phyloP scores from a whole-genome alignment of 1,284 basidiomycete genomes.

The Trametes versicolor region DNA sequence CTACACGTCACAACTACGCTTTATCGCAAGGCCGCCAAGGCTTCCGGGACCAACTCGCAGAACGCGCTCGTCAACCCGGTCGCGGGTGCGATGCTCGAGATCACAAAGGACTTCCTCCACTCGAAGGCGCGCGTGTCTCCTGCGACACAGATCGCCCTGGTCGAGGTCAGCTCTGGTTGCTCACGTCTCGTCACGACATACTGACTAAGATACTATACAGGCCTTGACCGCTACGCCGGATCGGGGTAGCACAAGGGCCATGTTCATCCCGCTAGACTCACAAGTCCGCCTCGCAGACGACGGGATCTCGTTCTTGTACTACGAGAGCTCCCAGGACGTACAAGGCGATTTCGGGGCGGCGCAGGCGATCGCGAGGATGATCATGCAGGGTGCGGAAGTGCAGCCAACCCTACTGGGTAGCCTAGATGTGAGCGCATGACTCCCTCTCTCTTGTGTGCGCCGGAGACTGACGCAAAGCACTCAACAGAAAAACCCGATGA shows the following conservation, averaged over 20 bases:
- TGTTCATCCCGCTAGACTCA: slow-evolving; percentile 35
- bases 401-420: slow-evolving; percentile 31
- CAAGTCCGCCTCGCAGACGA: slow-evolving; percentile 56
- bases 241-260: slow-evolving; percentile 22
- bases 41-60: slow-evolving; percentile 37
- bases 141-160: slow-evolving; percentile 56
- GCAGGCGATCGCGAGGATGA: slow-evolving; percentile 59
- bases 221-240: slow-evolving; percentile 34
- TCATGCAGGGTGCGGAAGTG: slow-evolving; percentile 56
- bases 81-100: slow-evolving; percentile 61
- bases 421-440: slow-evolving; percentile 32
- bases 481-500: slow-evolving; percentile 52
- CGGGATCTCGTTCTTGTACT: slow-evolving; percentile 61
- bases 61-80: slow-evolving; percentile 51
- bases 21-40: slow-evolving; percentile 43
- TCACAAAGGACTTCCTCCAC: slow-evolving; percentile 61
- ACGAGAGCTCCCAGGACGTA: slow-evolving; percentile 55
- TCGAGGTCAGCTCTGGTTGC: slow-evolving; percentile 53
- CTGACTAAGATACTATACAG: slow-evolving; percentile 24
- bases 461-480: slow-evolving; percentile 16
- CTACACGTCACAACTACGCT: slow-evolving; percentile 59
- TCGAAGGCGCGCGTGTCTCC: slow-evolving; percentile 62
- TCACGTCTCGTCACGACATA: neutral
- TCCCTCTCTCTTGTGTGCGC: neutral
- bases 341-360: slow-evolving; percentile 64